Conservation (phyloP, 2,329 filamentous ascomycete genomes). For the Xylariaceae sp. region DNA sequence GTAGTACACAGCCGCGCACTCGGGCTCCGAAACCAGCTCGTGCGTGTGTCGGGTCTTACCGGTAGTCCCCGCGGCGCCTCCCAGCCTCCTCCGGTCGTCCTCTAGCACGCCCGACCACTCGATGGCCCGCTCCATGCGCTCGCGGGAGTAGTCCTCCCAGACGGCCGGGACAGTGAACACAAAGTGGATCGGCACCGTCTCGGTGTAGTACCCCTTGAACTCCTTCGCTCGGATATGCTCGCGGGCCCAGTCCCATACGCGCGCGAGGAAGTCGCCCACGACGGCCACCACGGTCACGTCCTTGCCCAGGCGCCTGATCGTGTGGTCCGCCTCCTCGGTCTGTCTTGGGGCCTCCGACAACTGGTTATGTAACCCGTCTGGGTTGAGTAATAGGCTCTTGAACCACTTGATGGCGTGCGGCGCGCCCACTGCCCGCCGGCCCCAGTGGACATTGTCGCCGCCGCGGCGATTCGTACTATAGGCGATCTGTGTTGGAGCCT, state of each 20-base stretch:
- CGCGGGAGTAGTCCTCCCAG: slow-evolving; percentile 32
- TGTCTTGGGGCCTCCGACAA: slow-evolving; percentile 12
- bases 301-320: slow-evolving; percentile 7
- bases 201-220: slow-evolving; percentile 15
- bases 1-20: slow-evolving; percentile 35
- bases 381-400: slow-evolving; percentile 7
- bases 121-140: slow-evolving; percentile 29
- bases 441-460: no score
- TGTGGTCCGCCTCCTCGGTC: slow-evolving; percentile 6
- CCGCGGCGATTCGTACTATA: no score
- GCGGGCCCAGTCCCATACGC: slow-evolving; percentile 26
- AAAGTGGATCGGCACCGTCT: slow-evolving; percentile 24
- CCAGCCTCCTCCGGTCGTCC: no score
- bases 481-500: no score
- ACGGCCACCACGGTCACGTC: slow-evolving; percentile 20
- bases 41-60: no score
- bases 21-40: slow-evolving; percentile 34
- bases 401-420: no score
- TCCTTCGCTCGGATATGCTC: slow-evolving; percentile 20
- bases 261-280: slow-evolving; percentile 24
- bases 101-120: slow-evolving; percentile 28
- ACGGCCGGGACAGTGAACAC: slow-evolving; percentile 38
- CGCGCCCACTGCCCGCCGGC: no score
- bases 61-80: no score
- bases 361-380: slow-evolving; percentile 1